Evolutionary conservation across 805 yeast species (phyloP).

Genomic region (Suhomyces kilbournensis): DNA sequence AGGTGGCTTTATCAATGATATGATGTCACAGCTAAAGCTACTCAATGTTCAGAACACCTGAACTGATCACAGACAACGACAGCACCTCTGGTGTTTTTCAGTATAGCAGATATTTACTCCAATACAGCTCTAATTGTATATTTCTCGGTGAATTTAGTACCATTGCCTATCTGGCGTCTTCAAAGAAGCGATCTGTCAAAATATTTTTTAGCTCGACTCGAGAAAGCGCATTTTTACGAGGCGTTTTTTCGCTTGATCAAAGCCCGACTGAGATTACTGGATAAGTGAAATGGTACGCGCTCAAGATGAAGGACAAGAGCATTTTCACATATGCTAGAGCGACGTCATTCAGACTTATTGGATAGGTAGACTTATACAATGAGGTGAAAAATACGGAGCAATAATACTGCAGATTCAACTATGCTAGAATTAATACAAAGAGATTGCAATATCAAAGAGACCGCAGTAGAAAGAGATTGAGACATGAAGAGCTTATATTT

Average conservation of each 20-base stretch:
- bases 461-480: too few relatives aligned
- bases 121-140: background rate
- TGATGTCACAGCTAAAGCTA: background rate
- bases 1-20: too few relatives aligned
- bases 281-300: background rate
- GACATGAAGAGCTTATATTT: too few relatives aligned
- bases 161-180: background rate
- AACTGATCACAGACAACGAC: background rate
- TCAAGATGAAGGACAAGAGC: too few relatives aligned
- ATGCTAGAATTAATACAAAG: too few relatives aligned
- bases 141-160: background rate
- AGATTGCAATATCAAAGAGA: too few relatives aligned
- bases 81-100: background rate
- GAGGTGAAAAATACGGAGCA: too few relatives aligned
- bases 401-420: too few relatives aligned
- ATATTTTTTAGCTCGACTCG: background rate
- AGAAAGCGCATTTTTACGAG: background rate
- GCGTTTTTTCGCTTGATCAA: background rate
- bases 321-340: too few relatives aligned
- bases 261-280: background rate
- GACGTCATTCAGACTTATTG: too few relatives aligned
- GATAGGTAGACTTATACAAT: too few relatives aligned
- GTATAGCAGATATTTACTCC: background rate
- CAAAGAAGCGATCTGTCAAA: background rate
- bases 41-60: background rate